These are phyloP conservation scores for Melanopsichium pennsylvanicum DNA, from an alignment of 1,284 basidiomycete genomes.

Conservation along the genomic window DNA sequence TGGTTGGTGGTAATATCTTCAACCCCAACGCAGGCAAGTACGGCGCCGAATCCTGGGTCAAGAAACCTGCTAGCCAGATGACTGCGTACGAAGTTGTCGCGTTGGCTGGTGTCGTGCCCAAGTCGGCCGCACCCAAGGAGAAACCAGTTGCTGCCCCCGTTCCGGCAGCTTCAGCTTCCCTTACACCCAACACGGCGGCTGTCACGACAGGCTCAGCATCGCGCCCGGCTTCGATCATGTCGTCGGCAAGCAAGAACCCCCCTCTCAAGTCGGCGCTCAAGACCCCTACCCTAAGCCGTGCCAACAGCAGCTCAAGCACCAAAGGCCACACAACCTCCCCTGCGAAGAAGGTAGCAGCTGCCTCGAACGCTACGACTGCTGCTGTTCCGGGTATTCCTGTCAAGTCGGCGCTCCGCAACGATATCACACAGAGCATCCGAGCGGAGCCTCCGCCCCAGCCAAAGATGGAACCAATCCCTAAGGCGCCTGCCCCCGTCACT, in stretches of 20 bases:
- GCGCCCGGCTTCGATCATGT: conserved; percentile 36
- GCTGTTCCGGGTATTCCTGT: conserved; percentile 2
- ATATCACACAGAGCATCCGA: conserved; percentile 36
- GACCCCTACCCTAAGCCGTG: conserved; percentile 35
- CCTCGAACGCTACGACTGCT: not conserved
- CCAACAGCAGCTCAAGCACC: conserved; percentile 32
- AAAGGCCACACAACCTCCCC: conserved; percentile 20
- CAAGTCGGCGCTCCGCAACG: conserved; percentile 38
- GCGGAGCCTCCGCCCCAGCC: conserved; percentile 36
- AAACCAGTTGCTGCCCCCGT: conserved; percentile 7
- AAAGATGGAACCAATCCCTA: conserved; percentile 45
- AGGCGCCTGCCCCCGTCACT: conserved; percentile 44
- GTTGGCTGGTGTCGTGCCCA: conserved; percentile 52
- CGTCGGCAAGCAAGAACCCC: conserved; percentile 43
- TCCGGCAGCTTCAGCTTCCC: conserved; percentile 6
- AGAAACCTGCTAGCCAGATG: conserved; percentile 44
- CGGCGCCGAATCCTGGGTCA: conserved; percentile 49
- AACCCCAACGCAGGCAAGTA: conserved; percentile 47
- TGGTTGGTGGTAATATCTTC: conserved; percentile 39
- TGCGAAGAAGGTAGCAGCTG: conserved; percentile 23
- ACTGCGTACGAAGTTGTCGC: conserved; percentile 52
- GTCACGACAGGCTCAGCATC: conserved; percentile 15
- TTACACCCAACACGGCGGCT: not conserved
- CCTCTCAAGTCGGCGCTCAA: conserved; percentile 60
- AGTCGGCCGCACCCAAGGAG: conserved; percentile 24